Evolutionary conservation across 208 protist species (phyloP), one percentile per base, ranked within the genome.

Genomic region (Naegleria fowleri): DNA sequence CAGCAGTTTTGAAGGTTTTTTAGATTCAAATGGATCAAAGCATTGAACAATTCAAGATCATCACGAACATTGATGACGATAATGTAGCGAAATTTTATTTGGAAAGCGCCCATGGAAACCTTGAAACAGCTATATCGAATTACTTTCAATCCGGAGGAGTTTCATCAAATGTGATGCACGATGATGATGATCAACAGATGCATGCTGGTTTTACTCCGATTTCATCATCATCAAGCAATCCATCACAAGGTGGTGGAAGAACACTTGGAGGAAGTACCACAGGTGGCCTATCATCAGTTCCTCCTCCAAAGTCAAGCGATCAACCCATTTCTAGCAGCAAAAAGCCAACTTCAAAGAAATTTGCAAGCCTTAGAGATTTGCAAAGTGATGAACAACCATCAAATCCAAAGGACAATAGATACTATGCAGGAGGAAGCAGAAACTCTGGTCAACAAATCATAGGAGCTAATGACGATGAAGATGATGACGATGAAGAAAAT

Each of bases 401-500:
- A 1, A 36, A 29, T 36, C 6, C 16, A 36, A 79, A 79, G n/a
- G 67, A 79, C 29, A 79, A 79, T 33, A 79, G 67, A 33, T 79
- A 79, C 25, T 79, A 86, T 86, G 83, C 40, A 43, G 33, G 33
- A 22, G 33, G 29, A 3, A 84, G 38, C 39, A 7, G 29, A 22
- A 51, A 87, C 13, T 43, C n/a, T 39, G 85, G 85, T 39, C 85
- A 88, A 88, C 85, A 88, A 88, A 58, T 88, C 15, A 58, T 88
- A 38, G 85, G 85, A 39, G 83, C 67, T 13, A 79, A 86, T 48
- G 83, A 48, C n/a, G 7, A 43, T 38, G 16, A 36, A 41, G 16
- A 51, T 13, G n/a, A 88, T 58, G 85, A 88, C 16, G 41, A 88
- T 33, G 85, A 88, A 6, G 85, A 29, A 36, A n/a, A 88, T 39